Evolutionary conservation across 805 yeast genomes (phyloP), one percentile per base, ranked within the genome.

Genomic region (Saccharomycopsis olivae): DNA sequence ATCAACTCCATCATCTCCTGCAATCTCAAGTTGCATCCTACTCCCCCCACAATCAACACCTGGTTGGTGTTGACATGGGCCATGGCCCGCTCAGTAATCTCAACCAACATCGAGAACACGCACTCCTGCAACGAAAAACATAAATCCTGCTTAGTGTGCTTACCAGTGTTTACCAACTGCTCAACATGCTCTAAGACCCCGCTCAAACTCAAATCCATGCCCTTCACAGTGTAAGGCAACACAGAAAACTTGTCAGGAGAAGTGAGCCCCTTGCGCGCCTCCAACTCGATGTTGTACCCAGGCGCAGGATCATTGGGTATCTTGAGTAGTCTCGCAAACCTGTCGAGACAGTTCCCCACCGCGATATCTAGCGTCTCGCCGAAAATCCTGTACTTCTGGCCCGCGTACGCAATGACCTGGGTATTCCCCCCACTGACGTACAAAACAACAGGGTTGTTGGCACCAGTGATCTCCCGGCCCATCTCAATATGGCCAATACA

Each of bases 341-440:
- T 60, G 56, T 92, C 99, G 36, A 92, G 63, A 61, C 98, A 92
- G 58, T 92, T 92, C 1, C 99, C 99, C 42, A 92, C 86, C 16
- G 99, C 98, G 28, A 92, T 92, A 55, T 92, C 99, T 42, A 92
- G 64, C 1, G 99, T 92, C 57, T 92, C 99, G n/a, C 99, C 99
- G 59, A 92, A 92, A n/a, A 92, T 92, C 49, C 98, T 71, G 60
- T 92, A 92, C 51, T 95, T 60, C 54, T 89, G 95, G 50, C 81
- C 82, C 3, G 95, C 83, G 58, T 92, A 92, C 1, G 98, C 98
- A 57, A 92, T 92, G 16, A 92, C 94, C 58, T 92, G 99, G 1
- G 99, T 92, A 58, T 92, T 92, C 38, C 99, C 99, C 13, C 99
- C 99, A 58, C 95, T 84, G 9, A 92, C 99, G 53, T 92, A 92